These are phyloP conservation scores for Neopestalotiopsis sp. DNA, from an alignment of 2,329 filamentous ascomycete genomes.

Conservation along the genomic window DNA sequence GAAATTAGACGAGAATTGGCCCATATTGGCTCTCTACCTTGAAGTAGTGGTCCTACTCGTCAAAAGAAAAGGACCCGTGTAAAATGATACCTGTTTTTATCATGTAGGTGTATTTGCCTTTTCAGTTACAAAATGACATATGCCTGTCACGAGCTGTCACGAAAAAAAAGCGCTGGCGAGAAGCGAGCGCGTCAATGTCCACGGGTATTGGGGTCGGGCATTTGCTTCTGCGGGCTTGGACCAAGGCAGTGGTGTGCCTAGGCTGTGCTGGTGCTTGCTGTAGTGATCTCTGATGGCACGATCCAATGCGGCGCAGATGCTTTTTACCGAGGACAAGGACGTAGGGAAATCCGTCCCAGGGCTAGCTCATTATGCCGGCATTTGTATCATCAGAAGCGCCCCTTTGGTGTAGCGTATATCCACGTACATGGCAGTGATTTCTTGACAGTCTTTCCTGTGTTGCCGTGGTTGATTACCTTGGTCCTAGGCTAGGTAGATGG, in stretches of 20 bases:
- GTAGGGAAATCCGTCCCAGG: neutral
- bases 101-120: neutral
- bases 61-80: neutral
- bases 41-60: neutral
- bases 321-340: neutral
- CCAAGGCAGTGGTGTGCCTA: neutral
- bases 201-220: neutral
- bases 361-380: neutral
- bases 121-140: conserved; percentile 4
- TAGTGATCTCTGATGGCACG: neutral
- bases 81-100: neutral
- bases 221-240: conserved; percentile 1
- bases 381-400: neutral
- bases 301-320: neutral
- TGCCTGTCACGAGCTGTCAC: conserved; percentile 10
- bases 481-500: neutral
- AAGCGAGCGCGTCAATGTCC: neutral
- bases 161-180: neutral
- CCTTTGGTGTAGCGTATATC: neutral
- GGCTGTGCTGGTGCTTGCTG: too few relatives aligned
- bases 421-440: neutral
- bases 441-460: neutral
- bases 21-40: neutral
- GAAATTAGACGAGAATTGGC: neutral
- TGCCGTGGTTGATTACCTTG: neutral